Evolutionary conservation across 202 grass and related monocot species (phyloP), one percentile per base, ranked within the genome.

Genomic region (Cymbopogon flexuosus): DNA sequence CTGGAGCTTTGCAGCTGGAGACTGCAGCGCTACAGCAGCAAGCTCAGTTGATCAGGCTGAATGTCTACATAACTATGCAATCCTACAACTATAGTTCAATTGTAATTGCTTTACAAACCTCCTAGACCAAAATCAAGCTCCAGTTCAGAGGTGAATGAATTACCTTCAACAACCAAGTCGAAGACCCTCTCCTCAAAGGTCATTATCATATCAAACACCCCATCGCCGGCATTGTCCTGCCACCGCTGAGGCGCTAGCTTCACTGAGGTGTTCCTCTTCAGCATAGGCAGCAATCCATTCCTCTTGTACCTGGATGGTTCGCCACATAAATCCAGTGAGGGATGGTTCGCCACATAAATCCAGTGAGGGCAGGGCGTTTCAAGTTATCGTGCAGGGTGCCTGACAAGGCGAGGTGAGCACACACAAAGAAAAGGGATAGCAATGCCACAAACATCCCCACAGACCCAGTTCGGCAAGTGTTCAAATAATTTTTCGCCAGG

Each of bases 101-200:
- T 68, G 3, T 24, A 45, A 71, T 0, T 8, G 19, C 43, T 18
- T 8, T 15, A 65, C 18, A 43, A 2, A 65, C 66, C 75, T 85
- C 39, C 12, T 60, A 60, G 10, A 72, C 15, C 27, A 36, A 71
- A 71, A 76, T 23, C 24, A 27, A 45, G 19, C 67, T 62, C 59
- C 0, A 0, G 52, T 29, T 46, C 43, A 7, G 10, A 56, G 43
- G 4, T 49, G 62, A 76, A 59, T 64, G 31, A 47, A 43, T 65
- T 85, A 94, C 95, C 95, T 93, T 98, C 95, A 15, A 93, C 33
- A 2, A 94, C 84, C 65, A 92, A 72, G 88, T 94, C 88, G 6
- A 98, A 98, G 29, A 94, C 95, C 86, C 91, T 90, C 86, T 94
- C 95, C 79, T 98, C 95, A 62, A 98, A 98, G 70, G 86, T 84